phyloP scores from a whole-genome alignment of 257 asterid genomes.

The Solanum neorickii region DNA sequence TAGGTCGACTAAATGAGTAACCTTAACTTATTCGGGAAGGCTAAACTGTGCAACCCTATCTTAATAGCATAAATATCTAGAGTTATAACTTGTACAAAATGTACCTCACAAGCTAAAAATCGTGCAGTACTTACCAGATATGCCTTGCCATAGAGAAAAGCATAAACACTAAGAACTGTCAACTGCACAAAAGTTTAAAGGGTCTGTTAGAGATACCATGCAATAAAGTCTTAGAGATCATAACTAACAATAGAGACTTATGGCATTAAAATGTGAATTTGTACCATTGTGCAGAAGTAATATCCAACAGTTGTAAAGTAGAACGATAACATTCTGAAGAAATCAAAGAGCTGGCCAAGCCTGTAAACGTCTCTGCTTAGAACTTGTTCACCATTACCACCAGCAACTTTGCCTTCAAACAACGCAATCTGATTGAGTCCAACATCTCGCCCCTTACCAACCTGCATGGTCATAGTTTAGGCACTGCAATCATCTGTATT shows the following conservation, averaged over 20 bases:
- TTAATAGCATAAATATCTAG: background rate
- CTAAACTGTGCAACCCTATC: background rate
- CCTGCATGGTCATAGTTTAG: slow-evolving; percentile 35
- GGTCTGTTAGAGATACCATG: background rate
- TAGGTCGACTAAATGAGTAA: background rate
- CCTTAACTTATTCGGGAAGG: background rate
- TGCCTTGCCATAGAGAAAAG: slow-evolving; percentile 89
- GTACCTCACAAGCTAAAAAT: background rate
- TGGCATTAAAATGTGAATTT: background rate
- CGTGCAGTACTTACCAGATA: slow-evolving; percentile 60
- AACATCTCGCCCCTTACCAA: slow-evolving; percentile 97
- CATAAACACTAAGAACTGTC: slow-evolving; percentile 81
- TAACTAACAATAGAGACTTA: background rate
- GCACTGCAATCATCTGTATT: background rate
- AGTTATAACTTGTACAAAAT: background rate
- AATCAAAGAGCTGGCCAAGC: slow-evolving; percentile 97
- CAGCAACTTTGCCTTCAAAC: slow-evolving; percentile 99
- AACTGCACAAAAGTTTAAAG: slow-evolving; percentile 47
- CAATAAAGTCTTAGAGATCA: background rate
- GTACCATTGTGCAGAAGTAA: slow-evolving; percentile 96
- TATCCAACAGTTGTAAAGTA: slow-evolving; percentile 95
- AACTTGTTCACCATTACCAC: slow-evolving; percentile 98
- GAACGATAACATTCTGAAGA: slow-evolving; percentile 93
- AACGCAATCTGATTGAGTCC: slow-evolving; percentile 97
- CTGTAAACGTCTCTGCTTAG: slow-evolving; percentile 94